A percentile compares a stretch with the other conserved stretches of the same genome.
phyloP scores from a whole-genome alignment of 352 stramenopile genomes.

The Elongisporangium anandrum region DNA sequence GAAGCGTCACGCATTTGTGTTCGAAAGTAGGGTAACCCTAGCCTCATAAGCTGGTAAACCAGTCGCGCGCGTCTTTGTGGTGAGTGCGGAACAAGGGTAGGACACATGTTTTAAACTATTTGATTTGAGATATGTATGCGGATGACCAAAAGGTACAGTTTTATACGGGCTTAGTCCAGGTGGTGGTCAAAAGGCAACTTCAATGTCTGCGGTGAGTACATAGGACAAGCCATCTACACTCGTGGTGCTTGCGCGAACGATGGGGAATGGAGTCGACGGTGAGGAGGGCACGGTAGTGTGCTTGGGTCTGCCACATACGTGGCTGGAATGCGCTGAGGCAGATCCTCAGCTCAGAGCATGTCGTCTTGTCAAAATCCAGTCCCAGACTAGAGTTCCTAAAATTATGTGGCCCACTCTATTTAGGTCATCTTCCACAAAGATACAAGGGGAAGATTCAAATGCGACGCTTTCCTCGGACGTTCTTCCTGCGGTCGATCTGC shows the following conservation, averaged over 20 bases:
- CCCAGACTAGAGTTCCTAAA: not conserved
- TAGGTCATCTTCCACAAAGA: not conserved
- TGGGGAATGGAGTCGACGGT: not conserved
- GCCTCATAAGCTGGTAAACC: not conserved
- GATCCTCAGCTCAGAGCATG: not conserved
- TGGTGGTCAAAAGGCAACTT: not conserved
- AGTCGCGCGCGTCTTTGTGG: not conserved
- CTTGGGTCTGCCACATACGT: not conserved
- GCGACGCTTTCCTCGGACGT: slow-evolving; percentile 26
- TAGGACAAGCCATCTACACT: not conserved
- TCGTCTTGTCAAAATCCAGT: not conserved
- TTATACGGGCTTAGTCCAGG: not conserved
- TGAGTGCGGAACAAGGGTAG: not conserved
- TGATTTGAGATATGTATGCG: not conserved
- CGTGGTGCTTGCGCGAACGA: not conserved
- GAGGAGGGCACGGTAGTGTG: not conserved
- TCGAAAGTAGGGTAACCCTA: not conserved
- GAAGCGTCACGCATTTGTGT: not conserved
- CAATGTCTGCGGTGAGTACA: not conserved
- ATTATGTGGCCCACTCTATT: not conserved
- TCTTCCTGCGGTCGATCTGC: slow-evolving; percentile 42
- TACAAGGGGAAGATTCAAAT: slow-evolving; percentile 1
- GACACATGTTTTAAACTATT: not conserved
- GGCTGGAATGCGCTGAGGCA: not conserved
- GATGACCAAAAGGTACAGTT: not conserved